Conservation (phyloP, 257 asterid genomes). For the Salvia rosmarinus region DNA sequence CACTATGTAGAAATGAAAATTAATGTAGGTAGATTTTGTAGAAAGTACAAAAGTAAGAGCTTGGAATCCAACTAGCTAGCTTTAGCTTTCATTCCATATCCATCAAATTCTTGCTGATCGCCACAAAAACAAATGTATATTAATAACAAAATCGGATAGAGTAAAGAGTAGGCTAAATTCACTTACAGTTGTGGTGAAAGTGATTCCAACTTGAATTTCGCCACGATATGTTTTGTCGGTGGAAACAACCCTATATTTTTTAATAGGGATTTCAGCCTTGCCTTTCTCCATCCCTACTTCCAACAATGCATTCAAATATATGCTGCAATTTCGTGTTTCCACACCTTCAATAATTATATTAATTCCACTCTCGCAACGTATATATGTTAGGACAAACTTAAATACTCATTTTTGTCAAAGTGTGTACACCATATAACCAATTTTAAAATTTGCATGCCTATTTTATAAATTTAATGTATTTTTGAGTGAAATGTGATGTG, state of each 20-base stretch:
- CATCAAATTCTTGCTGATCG: slow-evolving; percentile 8
- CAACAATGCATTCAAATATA: slow-evolving; percentile 61
- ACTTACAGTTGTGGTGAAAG: slow-evolving; percentile 50
- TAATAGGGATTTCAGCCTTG: slow-evolving; percentile 51
- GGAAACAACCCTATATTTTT: slow-evolving; percentile 55
- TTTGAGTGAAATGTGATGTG: no score
- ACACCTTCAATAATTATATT: no score
- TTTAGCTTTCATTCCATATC: not conserved
- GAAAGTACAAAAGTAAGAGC: not conserved
- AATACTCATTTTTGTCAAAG: no score
- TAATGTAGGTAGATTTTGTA: not conserved
- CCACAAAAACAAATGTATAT: not conserved
- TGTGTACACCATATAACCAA: no score
- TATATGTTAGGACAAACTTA: no score
- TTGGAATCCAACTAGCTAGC: not conserved
- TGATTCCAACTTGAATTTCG: slow-evolving; percentile 62
- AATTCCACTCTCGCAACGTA: no score
- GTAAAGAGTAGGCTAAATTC: no score
- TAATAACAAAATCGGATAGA: no score
- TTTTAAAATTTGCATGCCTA: no score
- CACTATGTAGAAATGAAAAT: not conserved
- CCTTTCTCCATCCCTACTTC: slow-evolving; percentile 64
- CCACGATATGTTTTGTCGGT: slow-evolving; percentile 51
- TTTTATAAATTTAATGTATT: no score
- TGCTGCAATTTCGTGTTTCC: slow-evolving; percentile 44